phyloP scores from a whole-genome alignment of 2,329 filamentous ascomycete genomes.

The Colletotrichum sp. region DNA sequence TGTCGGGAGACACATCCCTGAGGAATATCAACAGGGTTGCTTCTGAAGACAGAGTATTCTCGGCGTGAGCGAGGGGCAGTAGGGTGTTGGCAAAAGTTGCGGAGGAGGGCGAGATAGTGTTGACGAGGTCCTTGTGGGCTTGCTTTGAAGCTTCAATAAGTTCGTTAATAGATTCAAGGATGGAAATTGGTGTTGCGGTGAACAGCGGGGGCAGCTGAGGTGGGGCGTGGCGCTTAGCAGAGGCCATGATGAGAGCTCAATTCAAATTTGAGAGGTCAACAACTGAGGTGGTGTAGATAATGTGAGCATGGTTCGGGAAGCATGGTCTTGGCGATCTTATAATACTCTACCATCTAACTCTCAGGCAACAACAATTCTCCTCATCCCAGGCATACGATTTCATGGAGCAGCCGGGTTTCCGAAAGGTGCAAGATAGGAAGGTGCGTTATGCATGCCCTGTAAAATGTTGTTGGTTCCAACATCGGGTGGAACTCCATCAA shows the following conservation, averaged over 20 bases:
- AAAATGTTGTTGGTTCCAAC: not conserved
- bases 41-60: not conserved
- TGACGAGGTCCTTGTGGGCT: not conserved
- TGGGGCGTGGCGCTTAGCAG: not conserved
- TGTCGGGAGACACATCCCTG: not conserved
- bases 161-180: not conserved
- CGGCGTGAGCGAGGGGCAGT: not conserved
- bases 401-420: not conserved
- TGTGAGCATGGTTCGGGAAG: not conserved
- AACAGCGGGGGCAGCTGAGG: not conserved
- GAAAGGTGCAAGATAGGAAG: not conserved
- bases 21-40: not conserved
- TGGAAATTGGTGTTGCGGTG: not conserved
- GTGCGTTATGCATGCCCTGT: not conserved
- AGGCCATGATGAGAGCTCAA: not conserved
- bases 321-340: not conserved
- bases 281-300: not conserved
- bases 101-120: not conserved
- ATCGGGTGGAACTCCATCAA: not conserved
- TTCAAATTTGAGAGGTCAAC: not conserved
- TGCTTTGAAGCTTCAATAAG: not conserved
- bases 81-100: not conserved
- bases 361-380: not conserved
- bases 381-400: not conserved
- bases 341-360: not conserved